A percentile compares a stretch with the other conserved stretches of the same genome.
Conservation (phyloP, 352 stramenopile genomes). For the Blastocystis sp. region DNA sequence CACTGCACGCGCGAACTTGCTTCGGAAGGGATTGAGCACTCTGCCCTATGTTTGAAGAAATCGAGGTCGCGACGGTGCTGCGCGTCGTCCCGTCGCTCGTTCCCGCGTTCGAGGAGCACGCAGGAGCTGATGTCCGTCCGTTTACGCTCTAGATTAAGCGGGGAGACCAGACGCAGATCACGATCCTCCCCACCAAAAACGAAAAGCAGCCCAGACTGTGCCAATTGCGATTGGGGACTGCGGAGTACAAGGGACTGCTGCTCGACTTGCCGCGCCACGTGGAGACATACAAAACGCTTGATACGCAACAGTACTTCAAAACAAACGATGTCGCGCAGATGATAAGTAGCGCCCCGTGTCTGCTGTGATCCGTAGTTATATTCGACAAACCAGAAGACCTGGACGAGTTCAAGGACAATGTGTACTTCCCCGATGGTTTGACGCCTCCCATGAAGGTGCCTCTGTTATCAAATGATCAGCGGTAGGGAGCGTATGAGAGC, state of each 20-base stretch:
- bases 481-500: conserved; percentile 21
- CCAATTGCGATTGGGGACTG: background rate
- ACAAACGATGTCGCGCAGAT: conserved; percentile 65
- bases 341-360: background rate
- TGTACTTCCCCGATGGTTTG: conserved; percentile 46
- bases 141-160: conserved; percentile 27
- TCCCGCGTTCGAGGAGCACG: conserved; percentile 59
- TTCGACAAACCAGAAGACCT: conserved; percentile 32
- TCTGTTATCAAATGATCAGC: too few relatives aligned
- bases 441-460: conserved; percentile 37
- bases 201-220: conserved; percentile 1
- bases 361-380: conserved; percentile 33
- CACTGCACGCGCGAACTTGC: background rate
- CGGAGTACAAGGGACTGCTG: conserved; percentile 39
- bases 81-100: conserved; percentile 49
- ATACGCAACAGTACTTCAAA: conserved; percentile 67
- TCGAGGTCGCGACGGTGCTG: conserved; percentile 48
- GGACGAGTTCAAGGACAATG: conserved; percentile 21
- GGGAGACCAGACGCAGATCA: conserved; percentile 26
- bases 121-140: background rate
- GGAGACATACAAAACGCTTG: conserved; percentile 56
- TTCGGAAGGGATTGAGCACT: background rate
- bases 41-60: conserved; percentile 53
- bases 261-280: conserved; percentile 56
- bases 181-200: conserved; percentile 6